phyloP scores from a whole-genome alignment of 176 grass and related monocot genomes.

The Avena eriantha region DNA sequence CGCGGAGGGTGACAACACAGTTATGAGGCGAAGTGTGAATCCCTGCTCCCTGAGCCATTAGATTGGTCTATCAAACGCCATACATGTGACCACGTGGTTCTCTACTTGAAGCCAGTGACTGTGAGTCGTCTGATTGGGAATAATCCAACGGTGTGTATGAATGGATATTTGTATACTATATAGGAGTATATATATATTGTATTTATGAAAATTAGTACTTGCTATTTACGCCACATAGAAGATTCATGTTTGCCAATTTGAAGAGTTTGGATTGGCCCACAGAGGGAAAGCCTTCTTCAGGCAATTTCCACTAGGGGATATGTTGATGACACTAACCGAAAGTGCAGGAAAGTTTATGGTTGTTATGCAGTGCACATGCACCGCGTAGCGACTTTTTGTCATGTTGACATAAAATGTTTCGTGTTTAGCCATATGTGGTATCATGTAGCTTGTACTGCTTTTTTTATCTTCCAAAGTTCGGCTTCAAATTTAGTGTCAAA shows the following conservation, averaged over 20 bases:
- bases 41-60: no score
- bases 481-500: not conserved
- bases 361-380: not conserved
- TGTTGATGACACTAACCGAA: constrained; percentile 26
- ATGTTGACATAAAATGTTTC: not conserved
- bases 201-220: constrained; percentile 15
- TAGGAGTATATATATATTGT: not conserved
- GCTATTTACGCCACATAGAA: not conserved
- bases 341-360: not conserved
- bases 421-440: not conserved
- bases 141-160: not conserved
- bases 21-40: no score
- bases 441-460: not conserved
- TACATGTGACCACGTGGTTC: not conserved
- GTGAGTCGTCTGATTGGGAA: not conserved
- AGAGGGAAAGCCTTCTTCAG: not conserved
- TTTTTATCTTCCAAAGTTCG: not conserved
- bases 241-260: not conserved
- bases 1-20: no score
- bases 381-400: not conserved
- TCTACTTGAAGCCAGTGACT: not conserved
- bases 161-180: not conserved
- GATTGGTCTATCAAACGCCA: not conserved
- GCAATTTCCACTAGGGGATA: not conserved
- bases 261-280: not conserved